These are phyloP conservation scores for Baorangia bicolor DNA, from an alignment of 768 basidiomycete genomes.

Conservation along the genomic window DNA sequence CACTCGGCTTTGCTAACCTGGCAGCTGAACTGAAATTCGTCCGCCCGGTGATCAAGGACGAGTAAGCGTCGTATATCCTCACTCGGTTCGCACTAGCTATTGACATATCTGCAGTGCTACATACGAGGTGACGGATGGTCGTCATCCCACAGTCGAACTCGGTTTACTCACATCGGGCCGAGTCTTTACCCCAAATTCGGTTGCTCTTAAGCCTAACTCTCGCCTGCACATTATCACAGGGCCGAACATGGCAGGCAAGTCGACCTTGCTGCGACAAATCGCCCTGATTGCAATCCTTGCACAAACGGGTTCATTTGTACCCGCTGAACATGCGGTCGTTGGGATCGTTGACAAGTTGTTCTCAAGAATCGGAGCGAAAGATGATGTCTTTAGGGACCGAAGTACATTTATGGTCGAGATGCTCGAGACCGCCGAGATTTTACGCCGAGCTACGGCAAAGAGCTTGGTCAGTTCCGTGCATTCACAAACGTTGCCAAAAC, in stretches of 20 bases:
- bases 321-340: constrained; percentile 75
- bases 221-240: constrained; percentile 87
- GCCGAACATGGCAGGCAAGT: constrained; percentile 96
- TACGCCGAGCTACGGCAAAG: constrained; percentile 74
- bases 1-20: constrained; percentile 75
- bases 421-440: constrained; percentile 91
- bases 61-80: constrained; percentile 46
- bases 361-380: constrained; percentile 92
- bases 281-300: constrained; percentile 89
- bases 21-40: constrained; percentile 78
- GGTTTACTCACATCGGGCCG: constrained; percentile 74
- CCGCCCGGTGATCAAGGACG: constrained; percentile 63
- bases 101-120: constrained; percentile 39
- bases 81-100: background rate
- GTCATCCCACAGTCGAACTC: constrained; percentile 92
- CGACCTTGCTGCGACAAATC: constrained; percentile 87
- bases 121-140: constrained; percentile 73
- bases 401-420: constrained; percentile 99
- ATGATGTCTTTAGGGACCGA: constrained; percentile 89
- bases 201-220: constrained; percentile 56
- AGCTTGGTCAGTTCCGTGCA: constrained; percentile 63
- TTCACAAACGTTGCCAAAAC: background rate
- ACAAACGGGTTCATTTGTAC: constrained; percentile 92
- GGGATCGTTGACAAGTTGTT: constrained; percentile 92
- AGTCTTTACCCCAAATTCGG: constrained; percentile 82